phyloP scores from a whole-genome alignment of 257 asterid genomes.

The Nicotiana tabacum region DNA sequence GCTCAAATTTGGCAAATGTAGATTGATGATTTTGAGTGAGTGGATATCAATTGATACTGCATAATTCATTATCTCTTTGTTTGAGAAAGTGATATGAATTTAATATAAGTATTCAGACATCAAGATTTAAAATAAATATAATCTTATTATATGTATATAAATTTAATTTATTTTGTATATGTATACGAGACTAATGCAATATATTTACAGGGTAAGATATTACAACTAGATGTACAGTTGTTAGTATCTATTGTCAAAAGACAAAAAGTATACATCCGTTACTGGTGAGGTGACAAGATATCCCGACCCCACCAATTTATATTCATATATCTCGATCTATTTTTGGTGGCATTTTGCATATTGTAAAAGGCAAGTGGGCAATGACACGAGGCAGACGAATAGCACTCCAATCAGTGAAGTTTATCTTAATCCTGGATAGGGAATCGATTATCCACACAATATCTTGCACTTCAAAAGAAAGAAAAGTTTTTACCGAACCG shows the following conservation, averaged over 20 bases:
- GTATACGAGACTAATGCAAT: too few species aligned
- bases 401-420: neutral
- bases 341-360: neutral
- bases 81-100: neutral
- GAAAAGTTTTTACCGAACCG: neutral
- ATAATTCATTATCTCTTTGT: neutral
- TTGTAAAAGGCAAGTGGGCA: neutral
- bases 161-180: too few species aligned
- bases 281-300: too few species aligned
- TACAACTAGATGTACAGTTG: neutral
- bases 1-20: neutral
- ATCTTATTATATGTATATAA: too few species aligned
- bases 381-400: neutral
- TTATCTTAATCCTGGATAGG: neutral
- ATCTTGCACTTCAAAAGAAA: neutral
- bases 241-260: neutral
- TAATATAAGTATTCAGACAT: too few species aligned
- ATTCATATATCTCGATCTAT: neutral
- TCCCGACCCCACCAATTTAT: neutral
- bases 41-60: neutral
- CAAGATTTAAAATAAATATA: too few species aligned
- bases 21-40: neutral
- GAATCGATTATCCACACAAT: neutral
- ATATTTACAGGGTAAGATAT: too few species aligned
- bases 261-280: neutral